These are phyloP conservation scores for Globisporangium solare DNA, from an alignment of 352 stramenopile genomes.

Conservation along the genomic window DNA sequence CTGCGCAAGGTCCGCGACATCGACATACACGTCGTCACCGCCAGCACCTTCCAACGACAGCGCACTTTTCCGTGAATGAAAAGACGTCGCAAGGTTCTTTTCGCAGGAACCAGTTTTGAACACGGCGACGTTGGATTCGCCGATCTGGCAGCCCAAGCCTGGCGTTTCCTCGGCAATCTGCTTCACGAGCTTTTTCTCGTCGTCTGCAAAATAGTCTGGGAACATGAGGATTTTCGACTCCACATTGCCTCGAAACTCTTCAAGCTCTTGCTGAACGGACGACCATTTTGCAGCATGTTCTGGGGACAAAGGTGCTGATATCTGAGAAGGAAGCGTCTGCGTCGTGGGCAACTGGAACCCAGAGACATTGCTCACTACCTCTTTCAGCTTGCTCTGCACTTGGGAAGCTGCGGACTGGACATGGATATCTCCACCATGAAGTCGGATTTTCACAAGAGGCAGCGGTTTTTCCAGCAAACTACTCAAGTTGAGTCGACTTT, in stretches of 20 bases:
- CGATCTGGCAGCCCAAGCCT: conserved; percentile 52
- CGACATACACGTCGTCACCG: conserved; percentile 61
- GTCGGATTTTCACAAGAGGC: conserved; percentile 6
- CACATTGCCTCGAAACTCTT: conserved; percentile 40
- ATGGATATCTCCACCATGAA: conserved; percentile 10
- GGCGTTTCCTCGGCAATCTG: conserved; percentile 40
- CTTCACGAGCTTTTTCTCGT: conserved; percentile 55
- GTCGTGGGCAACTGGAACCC: too few species aligned
- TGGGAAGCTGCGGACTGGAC: conserved; percentile 3
- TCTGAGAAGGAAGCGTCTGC: too few species aligned
- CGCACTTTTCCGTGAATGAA: too few species aligned
- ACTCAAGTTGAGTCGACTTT: background rate
- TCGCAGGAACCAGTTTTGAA: conserved; percentile 44
- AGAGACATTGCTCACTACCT: too few species aligned
- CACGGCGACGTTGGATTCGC: conserved; percentile 52
- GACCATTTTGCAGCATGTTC: conserved; percentile 18
- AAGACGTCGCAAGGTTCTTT: background rate
- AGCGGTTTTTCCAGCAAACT: background rate
- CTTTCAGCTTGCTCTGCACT: background rate
- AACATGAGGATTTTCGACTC: conserved; percentile 59
- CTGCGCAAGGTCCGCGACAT: conserved; percentile 59
- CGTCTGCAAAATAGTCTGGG: conserved; percentile 53
- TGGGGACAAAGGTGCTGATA: background rate
- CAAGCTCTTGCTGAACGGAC: conserved; percentile 56
- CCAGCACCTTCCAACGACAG: too few species aligned